Conservation (phyloP, 2,329 filamentous ascomycete species). For the Colletotrichum limetticola region DNA sequence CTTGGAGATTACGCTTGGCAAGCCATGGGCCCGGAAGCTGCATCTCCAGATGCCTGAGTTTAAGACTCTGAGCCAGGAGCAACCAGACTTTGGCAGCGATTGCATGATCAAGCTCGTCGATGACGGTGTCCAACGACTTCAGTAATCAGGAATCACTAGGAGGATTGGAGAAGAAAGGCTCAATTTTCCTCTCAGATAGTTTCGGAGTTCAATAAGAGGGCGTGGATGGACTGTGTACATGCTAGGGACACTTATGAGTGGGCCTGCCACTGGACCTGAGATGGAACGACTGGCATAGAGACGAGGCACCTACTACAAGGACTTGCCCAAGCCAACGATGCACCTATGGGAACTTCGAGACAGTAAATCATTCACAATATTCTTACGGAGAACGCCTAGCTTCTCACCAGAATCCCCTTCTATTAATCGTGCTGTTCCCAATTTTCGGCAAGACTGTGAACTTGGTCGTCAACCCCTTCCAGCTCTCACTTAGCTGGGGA, state of each 20-base stretch:
- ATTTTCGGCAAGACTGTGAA: conserved; percentile 19
- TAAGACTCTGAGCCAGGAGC: neutral
- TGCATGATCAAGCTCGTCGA: conserved; percentile 9
- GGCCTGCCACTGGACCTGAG: neutral
- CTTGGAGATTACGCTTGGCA: neutral
- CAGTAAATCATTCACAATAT: neutral
- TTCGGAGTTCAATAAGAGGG: neutral
- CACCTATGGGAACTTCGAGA: neutral
- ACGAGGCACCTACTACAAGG: neutral
- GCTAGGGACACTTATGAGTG: neutral
- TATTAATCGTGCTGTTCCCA: neutral
- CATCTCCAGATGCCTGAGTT: neutral
- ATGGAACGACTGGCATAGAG: neutral
- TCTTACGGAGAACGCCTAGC: neutral
- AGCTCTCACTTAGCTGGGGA: neutral
- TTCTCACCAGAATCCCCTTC: neutral
- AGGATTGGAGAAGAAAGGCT: neutral
- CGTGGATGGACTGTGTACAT: neutral
- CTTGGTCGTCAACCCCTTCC: conserved; percentile 27
- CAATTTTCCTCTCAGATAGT: neutral
- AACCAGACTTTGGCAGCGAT: conserved; percentile 2
- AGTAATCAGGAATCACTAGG: neutral
- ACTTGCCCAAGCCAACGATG: neutral
- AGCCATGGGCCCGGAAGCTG: neutral
- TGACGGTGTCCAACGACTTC: neutral